These are phyloP conservation scores for Trichoderma hamatum DNA, from an alignment of 2,329 filamentous ascomycete species.

Conservation along the genomic window DNA sequence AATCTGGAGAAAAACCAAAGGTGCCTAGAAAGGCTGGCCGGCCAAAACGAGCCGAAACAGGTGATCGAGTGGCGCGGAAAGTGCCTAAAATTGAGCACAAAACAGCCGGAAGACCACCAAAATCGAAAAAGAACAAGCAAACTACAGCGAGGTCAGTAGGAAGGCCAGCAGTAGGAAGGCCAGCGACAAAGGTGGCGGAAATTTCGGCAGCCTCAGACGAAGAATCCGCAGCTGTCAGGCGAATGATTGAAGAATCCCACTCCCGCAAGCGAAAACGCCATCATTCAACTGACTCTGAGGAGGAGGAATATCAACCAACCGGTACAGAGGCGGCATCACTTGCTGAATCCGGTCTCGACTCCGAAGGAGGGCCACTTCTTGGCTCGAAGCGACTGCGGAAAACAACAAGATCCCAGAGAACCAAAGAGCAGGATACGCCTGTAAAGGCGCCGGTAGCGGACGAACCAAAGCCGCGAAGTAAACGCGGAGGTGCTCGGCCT, in stretches of 20 bases:
- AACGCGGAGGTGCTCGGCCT: slow-evolving; percentile 44
- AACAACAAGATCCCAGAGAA: slow-evolving; percentile 32
- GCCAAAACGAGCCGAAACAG: slow-evolving; percentile 28
- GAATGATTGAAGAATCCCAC: slow-evolving; percentile 11
- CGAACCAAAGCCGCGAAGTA: slow-evolving; percentile 40
- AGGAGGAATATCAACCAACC: slow-evolving; percentile 38
- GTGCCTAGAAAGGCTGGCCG: slow-evolving; percentile 33
- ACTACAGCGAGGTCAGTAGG: slow-evolving; percentile 15
- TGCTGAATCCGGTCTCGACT: slow-evolving; percentile 33
- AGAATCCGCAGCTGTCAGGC: slow-evolving; percentile 2
- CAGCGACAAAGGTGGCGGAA: neutral
- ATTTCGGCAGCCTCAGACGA: slow-evolving; percentile 15
- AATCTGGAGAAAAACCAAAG: slow-evolving; percentile 39
- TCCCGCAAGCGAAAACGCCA: slow-evolving; percentile 38
- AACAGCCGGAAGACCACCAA: slow-evolving; percentile 30
- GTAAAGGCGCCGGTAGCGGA: slow-evolving; percentile 31
- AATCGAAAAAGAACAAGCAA: slow-evolving; percentile 25
- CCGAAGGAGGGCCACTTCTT: slow-evolving; percentile 31
- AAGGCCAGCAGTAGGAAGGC: slow-evolving; percentile 25
- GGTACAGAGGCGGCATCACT: slow-evolving; percentile 32
- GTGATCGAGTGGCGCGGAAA: slow-evolving; percentile 34
- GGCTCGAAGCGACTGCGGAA: slow-evolving; percentile 36
- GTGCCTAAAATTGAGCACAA: slow-evolving; percentile 33
- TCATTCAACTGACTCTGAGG: slow-evolving; percentile 35
- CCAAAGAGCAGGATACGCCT: slow-evolving; percentile 23